Evolutionary conservation across 2,329 filamentous ascomycete genomes (phyloP), one percentile per base, ranked within the genome.

Genomic region (Calonectria montana): DNA sequence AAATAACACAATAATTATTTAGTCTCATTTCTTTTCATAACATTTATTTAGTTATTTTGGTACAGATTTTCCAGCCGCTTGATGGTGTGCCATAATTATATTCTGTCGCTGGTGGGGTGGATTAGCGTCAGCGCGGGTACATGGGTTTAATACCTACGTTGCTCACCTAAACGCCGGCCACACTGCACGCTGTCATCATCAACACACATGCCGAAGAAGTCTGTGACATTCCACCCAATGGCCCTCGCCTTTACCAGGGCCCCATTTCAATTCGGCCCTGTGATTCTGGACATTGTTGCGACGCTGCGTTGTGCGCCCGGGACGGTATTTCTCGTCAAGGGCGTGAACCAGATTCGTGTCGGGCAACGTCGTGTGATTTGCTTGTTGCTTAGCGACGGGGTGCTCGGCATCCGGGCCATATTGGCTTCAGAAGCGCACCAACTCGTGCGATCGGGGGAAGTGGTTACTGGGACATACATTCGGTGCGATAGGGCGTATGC

Each of bases 401-500:
- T 87, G 75, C 78, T 89, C 4, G 90, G 87, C 73, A 83, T 91
- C n/a, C 88, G 91, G 77, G 88, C 87, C 0, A 78, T 91, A 9
- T 78, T 90, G 48, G 79, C 80, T 8, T 80, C 83, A 1, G 83
- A 84, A 57, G 83, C 88, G 80, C 88, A 90, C 63, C 82, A 84
- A 4, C 84, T 88, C n/a, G 82, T 89, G 10, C 84, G 88, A 47
- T 78, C 77, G 1, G 85, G 84, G 2, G 83, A 86, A n/a, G 75
- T 90, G 41, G 81, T 80, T 4, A 81, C 86, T 13, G 89, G 89
- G 1, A 85, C 84, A 48, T 89, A 89, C 74, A 83, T 90, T 25
- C 83, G 83, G 43, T 76, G 88, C n/a, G 83, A 86, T 31, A 75
- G 78, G 10, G 87, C 87, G 48, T 78, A 84, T 57, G 31, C 86